phyloP scores from a whole-genome alignment of 148 eudicot genomes.

The Gaultheria prostrata region DNA sequence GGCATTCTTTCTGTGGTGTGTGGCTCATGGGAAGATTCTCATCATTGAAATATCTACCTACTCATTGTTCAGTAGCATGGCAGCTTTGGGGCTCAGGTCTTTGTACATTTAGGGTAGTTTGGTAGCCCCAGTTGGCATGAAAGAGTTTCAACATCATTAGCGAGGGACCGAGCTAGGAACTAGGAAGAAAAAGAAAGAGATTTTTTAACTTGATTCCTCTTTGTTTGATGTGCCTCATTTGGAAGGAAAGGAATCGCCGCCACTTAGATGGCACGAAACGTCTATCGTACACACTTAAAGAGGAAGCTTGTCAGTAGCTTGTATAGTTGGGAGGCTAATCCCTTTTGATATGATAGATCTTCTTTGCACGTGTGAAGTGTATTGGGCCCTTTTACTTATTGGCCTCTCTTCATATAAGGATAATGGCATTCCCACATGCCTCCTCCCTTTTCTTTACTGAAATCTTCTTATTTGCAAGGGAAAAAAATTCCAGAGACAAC shows the following conservation, averaged over 20 bases:
- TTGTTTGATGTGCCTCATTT: neutral
- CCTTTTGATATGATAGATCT: neutral
- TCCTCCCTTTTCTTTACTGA: neutral
- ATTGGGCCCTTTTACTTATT: neutral
- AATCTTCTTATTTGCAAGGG: neutral
- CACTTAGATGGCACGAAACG: neutral
- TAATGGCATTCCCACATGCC: neutral
- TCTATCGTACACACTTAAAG: too few species aligned
- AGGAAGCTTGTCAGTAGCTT: neutral
- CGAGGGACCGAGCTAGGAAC: neutral
- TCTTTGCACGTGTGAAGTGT: neutral
- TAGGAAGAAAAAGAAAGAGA: neutral
- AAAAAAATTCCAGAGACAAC: neutral
- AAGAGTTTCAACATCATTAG: neutral
- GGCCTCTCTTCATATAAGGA: neutral
- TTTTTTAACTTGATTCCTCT: neutral
- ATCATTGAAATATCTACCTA: neutral
- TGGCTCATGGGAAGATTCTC: neutral
- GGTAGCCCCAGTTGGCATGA: neutral
- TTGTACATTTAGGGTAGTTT: neutral
- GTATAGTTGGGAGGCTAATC: neutral
- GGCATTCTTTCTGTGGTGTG: neutral
- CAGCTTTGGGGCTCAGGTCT: constrained; percentile 1
- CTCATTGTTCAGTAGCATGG: neutral
- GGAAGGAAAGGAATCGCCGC: neutral